phyloP scores from a whole-genome alignment of 1,284 basidiomycete species.

The Melampsora larici-populina region DNA sequence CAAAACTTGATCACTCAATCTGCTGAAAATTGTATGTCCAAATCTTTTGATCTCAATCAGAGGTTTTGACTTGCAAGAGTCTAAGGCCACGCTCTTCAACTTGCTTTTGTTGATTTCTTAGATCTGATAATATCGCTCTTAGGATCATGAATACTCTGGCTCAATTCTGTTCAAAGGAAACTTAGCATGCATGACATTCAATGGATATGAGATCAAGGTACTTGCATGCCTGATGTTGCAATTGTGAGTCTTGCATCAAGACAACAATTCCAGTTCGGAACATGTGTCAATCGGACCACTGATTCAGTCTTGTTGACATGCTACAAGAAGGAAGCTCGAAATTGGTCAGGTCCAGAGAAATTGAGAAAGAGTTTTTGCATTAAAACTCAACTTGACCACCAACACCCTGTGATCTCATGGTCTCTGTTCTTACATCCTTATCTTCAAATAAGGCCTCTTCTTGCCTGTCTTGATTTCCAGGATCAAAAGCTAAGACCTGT shows the following conservation, averaged over 20 bases:
- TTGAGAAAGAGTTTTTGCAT: too few relatives aligned
- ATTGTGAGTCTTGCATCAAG: slow-evolving; percentile 96
- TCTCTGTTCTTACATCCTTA: slow-evolving; percentile 83
- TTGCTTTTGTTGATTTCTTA: slow-evolving; percentile 68
- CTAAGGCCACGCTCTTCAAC: slow-evolving; percentile 68
- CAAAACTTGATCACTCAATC: slow-evolving; percentile 56
- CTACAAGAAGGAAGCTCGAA: slow-evolving; percentile 59
- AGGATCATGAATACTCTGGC: slow-evolving; percentile 83
- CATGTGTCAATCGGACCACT: slow-evolving; percentile 89
- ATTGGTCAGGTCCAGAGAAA: too few relatives aligned
- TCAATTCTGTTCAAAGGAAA: slow-evolving; percentile 69
- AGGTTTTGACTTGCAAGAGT: slow-evolving; percentile 69
- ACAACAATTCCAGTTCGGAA: slow-evolving; percentile 91
- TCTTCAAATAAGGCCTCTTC: slow-evolving; percentile 64
- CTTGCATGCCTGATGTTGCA: slow-evolving; percentile 76
- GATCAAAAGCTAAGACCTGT: slow-evolving; percentile 73
- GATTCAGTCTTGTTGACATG: slow-evolving; percentile 99
- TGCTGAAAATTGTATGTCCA: slow-evolving; percentile 89
- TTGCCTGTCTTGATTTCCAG: slow-evolving; percentile 53
- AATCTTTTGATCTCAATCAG: slow-evolving; percentile 84
- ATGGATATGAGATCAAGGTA: background rate
- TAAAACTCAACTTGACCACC: slow-evolving; percentile 73
- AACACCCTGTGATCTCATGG: slow-evolving; percentile 93
- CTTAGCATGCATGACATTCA: too few relatives aligned
- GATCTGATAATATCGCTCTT: slow-evolving; percentile 73